Conservation (phyloP, 768 basidiomycete genomes). For the Collybiopsis luxurians region DNA sequence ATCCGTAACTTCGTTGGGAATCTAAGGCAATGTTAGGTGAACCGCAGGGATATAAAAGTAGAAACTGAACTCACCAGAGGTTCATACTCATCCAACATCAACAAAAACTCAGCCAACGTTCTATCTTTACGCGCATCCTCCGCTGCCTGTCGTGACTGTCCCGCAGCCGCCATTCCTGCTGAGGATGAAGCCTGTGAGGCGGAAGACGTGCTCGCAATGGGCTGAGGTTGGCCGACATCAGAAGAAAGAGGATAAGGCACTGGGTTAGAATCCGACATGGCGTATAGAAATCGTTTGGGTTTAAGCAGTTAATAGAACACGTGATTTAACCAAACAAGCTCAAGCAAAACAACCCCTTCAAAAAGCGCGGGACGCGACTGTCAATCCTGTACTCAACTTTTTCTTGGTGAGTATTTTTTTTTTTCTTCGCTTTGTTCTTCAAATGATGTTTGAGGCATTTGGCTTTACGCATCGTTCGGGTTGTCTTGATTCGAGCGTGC, state of each 20-base stretch:
- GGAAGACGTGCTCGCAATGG: conserved; percentile 27
- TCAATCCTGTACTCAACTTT: background rate
- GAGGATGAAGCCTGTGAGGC: conserved; percentile 23
- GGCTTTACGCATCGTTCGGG: conserved; percentile 63
- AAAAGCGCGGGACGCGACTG: background rate
- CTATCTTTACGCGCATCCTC: conserved; percentile 87
- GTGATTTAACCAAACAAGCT: background rate
- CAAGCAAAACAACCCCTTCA: background rate
- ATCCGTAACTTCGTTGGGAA: conserved; percentile 96
- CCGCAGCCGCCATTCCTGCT: conserved; percentile 6
- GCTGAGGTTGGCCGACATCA: conserved; percentile 10
- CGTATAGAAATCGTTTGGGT: background rate
- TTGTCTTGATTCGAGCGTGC: conserved; percentile 37
- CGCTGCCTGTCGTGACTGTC: conserved; percentile 57
- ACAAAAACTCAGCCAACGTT: conserved; percentile 88
- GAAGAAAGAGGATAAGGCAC: conserved; percentile 8
- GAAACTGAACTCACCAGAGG: conserved; percentile 86
- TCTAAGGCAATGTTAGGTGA: conserved; percentile 41
- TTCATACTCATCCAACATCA: conserved; percentile 96
- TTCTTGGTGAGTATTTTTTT: background rate
- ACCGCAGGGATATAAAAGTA: too few relatives aligned
- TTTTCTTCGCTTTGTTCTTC: conserved; percentile 1
- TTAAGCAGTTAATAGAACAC: background rate
- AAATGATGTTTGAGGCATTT: conserved; percentile 92
- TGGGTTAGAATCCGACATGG: background rate